Base-by-base conservation (phyloP, 495 filamentous ascomycete species). In the Letharia columbiana region DNA sequence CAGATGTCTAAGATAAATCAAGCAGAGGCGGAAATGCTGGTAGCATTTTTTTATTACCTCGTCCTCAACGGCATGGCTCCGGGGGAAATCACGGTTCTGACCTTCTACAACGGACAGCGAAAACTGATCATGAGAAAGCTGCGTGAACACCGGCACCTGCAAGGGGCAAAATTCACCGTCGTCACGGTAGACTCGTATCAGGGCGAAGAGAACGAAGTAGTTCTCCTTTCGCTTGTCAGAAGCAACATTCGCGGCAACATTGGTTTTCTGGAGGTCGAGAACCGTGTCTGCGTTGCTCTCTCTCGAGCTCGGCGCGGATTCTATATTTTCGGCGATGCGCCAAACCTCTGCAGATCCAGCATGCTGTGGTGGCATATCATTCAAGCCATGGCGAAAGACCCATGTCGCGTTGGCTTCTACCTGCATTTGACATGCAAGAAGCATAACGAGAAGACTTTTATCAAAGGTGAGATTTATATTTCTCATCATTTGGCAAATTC, bases 181-280 rank as follows among this genome's bases (percentile, higher is more conserved):
- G 82, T 80, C 49, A 97, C 94, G 0, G 90, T 98, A 0, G 94
- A 98, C 71, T 92, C 90, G 0, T 97, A 93, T 73, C 94, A 98
- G 72, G 93, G 93, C 39, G 91, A 97, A 72, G 92, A 98, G 70
- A 97, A 97, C 69, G 90, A 91, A 28, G 79, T 97, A 45, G 77
- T 97, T 23, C 69, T 98, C 7, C 79, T 97, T 2, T 96, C 92
- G 1, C 77, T 97, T 0, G 93, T 96, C 15, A 81, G 94, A 57
- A 92, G 87, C 70, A 89, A 87, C 67, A 45, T 65, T 17, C 54
- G 76, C 33, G 64, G 77, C 44, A 71, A 75, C 8, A 85, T 91
- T 59, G 90, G 90, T 5, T 97, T 93, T 71, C 75, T 94, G 31
- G 78, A 80, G 13, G 84, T 89, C 57, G 80, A 86, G 69, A 95